Base-by-base conservation (phyloP, 331 rosid genomes). In the Rosa hybrid region DNA sequence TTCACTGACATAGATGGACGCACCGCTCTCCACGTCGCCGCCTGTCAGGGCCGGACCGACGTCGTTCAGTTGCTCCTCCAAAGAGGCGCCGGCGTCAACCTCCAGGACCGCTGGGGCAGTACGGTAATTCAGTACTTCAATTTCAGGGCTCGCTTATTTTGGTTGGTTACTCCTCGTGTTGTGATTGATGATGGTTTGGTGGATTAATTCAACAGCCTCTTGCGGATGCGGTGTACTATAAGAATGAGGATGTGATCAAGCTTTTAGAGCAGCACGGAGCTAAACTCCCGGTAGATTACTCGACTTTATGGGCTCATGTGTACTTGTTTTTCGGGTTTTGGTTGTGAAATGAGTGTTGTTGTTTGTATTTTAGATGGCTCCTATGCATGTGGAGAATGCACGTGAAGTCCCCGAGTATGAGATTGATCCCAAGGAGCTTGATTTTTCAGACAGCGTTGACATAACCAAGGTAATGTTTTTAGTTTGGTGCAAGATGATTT, bases 351-450 rank as follows among this genome's bases (percentile, higher is more conserved):
- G 63, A 38, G n/a, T 42, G n/a, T 77, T 64, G 21, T 48, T 3
- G 12, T 71, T 50, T 13, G 54, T 41, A 71, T 21, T 46, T 72
- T 77, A 95, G 99, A 84, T 85, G 91, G 93, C 98, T 81, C 98
- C 96, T 12, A 91, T 95, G 99, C 97, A 81, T 59, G 99, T 95
- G 11, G 78, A 88, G 72, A 84, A 87, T 89, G 86, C 89, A 44
- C 87, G 87, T 9, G 94, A 95, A 83, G 96, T 95, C 25, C 99
- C 98, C 0, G 99, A 95, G 51, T 92, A 95, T 53, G 99, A 95
- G 88, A 93, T 95, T 82, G 78, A 80, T 89, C 90, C 96, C 16
- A 82, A 82, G 59, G 97, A 95, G 67, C 96, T 95, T 45, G 99
- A 92, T 90, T 92, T 95, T 68, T 88, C 96, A 12, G 89, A 89